Evolutionary conservation across 1,284 basidiomycete species (phyloP), one percentile per base, ranked within the genome.

Genomic region (Vanrija pseudolonga): DNA sequence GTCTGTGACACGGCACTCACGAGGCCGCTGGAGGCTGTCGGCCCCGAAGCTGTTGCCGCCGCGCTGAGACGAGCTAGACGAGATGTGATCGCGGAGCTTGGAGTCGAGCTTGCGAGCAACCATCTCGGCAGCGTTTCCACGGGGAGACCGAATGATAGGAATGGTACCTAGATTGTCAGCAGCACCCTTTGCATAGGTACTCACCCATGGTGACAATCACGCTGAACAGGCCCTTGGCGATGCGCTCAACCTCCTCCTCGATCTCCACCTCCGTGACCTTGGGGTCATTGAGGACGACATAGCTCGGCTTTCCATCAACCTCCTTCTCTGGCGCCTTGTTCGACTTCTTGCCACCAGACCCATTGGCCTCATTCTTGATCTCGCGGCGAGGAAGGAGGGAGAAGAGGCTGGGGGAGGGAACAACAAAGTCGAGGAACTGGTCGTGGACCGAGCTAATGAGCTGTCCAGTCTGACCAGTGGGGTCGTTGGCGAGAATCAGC

Each of bases 121-220:
- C 89, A 98, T 96, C 76, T 99, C 96, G 18, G 95, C 95, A 3
- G 96, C 96, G 73, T 98, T 98, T 0, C 95, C 95, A 67, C 88
- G 81, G 4, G 96, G 96, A 56, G 90, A 89, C 28, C 96, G 87
- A 59, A 99, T 98, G 68, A 96, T 89, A 6, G 96, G 96, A 7
- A 97, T 87, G 61, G 90, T 88, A 1, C 90, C 91, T 92, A 38
- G 12, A 32, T 0, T n/a, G 50, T 59, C 37, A 59, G 49, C 42
- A 15, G 15, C 15, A n/a, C 20, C 26, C 17, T 36, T 45, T 28
- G 32, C 37, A 39, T 49, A 12, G 22, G 12, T 4, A 74, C 82
- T 44, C 62, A 88, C 92, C 91, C 76, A 89, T 83, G 0, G 95
- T 98, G 14, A 87, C 91, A n/a, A 98, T 81, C 1, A 90, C 90